Evolutionary conservation across 768 basidiomycete species (phyloP).

Genomic region (Tylopilus cervinicoccineus): DNA sequence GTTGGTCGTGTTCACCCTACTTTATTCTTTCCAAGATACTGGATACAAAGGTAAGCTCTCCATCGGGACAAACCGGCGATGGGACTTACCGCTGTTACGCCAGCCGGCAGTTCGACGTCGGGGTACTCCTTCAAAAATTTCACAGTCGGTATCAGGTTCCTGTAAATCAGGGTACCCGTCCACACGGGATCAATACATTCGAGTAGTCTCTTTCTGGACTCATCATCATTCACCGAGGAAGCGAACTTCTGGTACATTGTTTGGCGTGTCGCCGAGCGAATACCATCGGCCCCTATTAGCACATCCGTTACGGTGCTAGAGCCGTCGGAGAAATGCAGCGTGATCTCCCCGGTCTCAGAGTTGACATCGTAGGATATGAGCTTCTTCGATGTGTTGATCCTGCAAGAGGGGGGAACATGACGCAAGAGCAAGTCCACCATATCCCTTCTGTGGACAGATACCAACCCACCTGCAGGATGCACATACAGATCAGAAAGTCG

Average conservation of each 20-base stretch:
- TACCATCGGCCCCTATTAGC: background rate
- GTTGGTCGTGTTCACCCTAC: background rate
- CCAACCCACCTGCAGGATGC: background rate
- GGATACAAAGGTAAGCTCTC: background rate
- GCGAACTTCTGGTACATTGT: slow-evolving; percentile 5
- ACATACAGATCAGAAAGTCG: background rate
- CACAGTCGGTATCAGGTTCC: slow-evolving; percentile 32
- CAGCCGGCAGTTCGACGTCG: slow-evolving; percentile 20
- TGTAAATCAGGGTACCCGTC: slow-evolving; percentile 37
- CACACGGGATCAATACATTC: slow-evolving; percentile 33
- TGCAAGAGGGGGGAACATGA: background rate
- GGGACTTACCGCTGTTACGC: slow-evolving; percentile 19
- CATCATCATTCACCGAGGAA: slow-evolving; percentile 1
- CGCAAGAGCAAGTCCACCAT: background rate
- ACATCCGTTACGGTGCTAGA: background rate
- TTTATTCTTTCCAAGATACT: slow-evolving; percentile 25
- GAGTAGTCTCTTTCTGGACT: slow-evolving; percentile 5
- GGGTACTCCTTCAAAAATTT: slow-evolving; percentile 32
- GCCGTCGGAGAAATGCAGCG: background rate
- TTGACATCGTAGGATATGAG: background rate
- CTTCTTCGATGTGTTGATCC: background rate
- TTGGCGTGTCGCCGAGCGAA: background rate
- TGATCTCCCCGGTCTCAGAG: background rate
- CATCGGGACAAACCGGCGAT: background rate
- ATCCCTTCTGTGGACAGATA: background rate